Base-by-base conservation (phyloP, 108 stramenopile species). In the Cyclotella kingstonii region DNA sequence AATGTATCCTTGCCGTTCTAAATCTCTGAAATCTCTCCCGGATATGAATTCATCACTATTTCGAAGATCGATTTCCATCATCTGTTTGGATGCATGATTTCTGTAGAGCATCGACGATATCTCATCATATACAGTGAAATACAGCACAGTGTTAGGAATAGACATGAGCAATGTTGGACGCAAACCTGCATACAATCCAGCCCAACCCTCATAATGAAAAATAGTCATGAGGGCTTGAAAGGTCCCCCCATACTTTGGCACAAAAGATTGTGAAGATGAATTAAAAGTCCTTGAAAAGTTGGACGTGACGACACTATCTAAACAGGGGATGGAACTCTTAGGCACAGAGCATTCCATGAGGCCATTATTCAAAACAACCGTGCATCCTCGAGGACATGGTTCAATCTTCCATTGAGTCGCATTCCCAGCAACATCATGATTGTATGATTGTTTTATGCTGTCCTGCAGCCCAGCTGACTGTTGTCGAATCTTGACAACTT, bases 91-190 rank as follows among this genome's bases (percentile, higher is more conserved):
- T 23, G 5, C n/a, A 23, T 62, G 34, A 49, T 63, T 23, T 40
- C 41, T 26, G 41, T 59, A 47, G 42, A 63, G 6, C 36, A 49
- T 35, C 38, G 41, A 38, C 5, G 79, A 54, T 36, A 89, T 58
- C 52, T 85, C 82, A 45, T 97, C 97, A 68, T 98, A 98, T 5
- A 80, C 70, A 5, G 89, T 69, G 68, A 93, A 95, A 61, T 98
- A 98, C 18, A 97, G 51, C 11, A 89, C 87, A 2, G 95, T 93
- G 70, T 87, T 87, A 11, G 94, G 94, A 10, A 93, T 77, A 19
- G 78, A 77, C 78, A 91, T 89, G 29, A 68, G 46, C 22, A 95
- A 48, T 18, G 89, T 86, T 1, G 91, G 84, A 2, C 66, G 50
- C 11, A 95, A 67, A 9, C 94, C 94, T 8, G 84, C 78, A 65